Evolutionary conservation across 2,329 filamentous ascomycete species (phyloP).

Genomic region (Endoconidiophora polonica): DNA sequence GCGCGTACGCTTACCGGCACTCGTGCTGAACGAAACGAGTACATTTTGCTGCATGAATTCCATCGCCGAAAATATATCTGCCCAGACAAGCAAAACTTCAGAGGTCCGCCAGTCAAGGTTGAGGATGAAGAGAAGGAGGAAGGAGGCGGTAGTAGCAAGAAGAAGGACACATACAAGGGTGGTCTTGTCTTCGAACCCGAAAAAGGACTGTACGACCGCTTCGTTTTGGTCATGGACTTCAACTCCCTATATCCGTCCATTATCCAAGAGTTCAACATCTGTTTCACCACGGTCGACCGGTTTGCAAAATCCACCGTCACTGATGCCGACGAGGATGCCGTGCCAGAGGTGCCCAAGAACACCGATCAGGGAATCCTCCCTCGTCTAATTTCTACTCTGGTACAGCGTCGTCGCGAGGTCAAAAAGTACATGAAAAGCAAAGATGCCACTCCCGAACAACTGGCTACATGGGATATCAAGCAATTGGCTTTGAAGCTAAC

Average conservation of each 20-base stretch:
- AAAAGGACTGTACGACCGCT: slow-evolving; percentile 94
- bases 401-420: slow-evolving; percentile 75
- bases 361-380: slow-evolving; percentile 76
- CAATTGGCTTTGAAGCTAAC: slow-evolving; percentile 93
- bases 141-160: slow-evolving; percentile 64
- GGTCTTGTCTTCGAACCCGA: slow-evolving; percentile 97
- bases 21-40: slow-evolving; percentile 93
- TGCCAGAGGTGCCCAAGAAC: slow-evolving; percentile 69
- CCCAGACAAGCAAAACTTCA: slow-evolving; percentile 80
- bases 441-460: slow-evolving; percentile 65
- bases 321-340: slow-evolving; percentile 61
- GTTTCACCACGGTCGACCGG: slow-evolving; percentile 92
- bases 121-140: slow-evolving; percentile 23
- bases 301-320: slow-evolving; percentile 31
- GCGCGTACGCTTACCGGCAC: slow-evolving; percentile 89
- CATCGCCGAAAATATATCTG: slow-evolving; percentile 95
- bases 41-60: slow-evolving; percentile 96
- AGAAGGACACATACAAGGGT: slow-evolving; percentile 98
- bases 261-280: slow-evolving; percentile 98
- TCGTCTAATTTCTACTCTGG: slow-evolving; percentile 77
- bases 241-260: slow-evolving; percentile 98
- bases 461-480: slow-evolving; percentile 95
- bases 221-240: slow-evolving; percentile 98
- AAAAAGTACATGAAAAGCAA: slow-evolving; percentile 97
- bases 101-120: slow-evolving; percentile 25